phyloP scores from a whole-genome alignment of 2,329 filamentous ascomycete species.

The Sphaerulina musiva region DNA sequence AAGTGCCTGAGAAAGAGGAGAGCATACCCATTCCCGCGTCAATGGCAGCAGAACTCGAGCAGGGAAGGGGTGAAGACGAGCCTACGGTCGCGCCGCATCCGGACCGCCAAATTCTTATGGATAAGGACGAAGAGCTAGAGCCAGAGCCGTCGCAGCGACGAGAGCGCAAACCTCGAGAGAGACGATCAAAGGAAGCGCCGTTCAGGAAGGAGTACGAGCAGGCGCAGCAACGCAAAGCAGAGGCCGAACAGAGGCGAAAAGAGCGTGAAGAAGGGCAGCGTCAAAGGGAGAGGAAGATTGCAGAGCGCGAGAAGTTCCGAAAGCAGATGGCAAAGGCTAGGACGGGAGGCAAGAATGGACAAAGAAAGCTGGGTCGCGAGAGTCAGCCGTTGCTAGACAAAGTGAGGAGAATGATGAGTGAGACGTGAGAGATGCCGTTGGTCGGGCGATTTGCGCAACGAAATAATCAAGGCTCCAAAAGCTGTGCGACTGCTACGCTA shows the following conservation, averaged over 20 bases:
- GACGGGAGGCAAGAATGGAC: slow-evolving; percentile 59
- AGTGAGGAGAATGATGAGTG: slow-evolving; percentile 63
- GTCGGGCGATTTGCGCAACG: too few relatives aligned
- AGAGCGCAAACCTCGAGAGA: slow-evolving; percentile 14
- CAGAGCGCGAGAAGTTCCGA: slow-evolving; percentile 66
- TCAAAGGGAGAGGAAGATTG: slow-evolving; percentile 48
- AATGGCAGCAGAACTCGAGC: slow-evolving; percentile 21
- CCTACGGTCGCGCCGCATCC: slow-evolving; percentile 44
- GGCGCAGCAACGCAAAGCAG: slow-evolving; percentile 51
- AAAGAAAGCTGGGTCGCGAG: slow-evolving; percentile 74
- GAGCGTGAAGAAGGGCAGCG: slow-evolving; percentile 59
- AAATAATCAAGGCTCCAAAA: too few relatives aligned
- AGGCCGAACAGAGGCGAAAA: slow-evolving; percentile 55
- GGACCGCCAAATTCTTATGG: slow-evolving; percentile 31
- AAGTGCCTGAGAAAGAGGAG: slow-evolving; percentile 25
- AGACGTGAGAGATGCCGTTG: slow-evolving; percentile 3
- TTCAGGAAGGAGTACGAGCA: slow-evolving; percentile 41
- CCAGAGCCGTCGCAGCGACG: slow-evolving; percentile 7
- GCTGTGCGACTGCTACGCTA: too few relatives aligned
- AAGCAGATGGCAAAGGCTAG: slow-evolving; percentile 57
- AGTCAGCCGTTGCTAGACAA: slow-evolving; percentile 70
- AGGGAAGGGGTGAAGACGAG: slow-evolving; percentile 18
- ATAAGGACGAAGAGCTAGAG: slow-evolving; percentile 20
- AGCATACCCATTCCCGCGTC: slow-evolving; percentile 30
- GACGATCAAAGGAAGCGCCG: slow-evolving; percentile 39